phyloP scores from a whole-genome alignment of 1,284 basidiomycete species.

The Melanopsichium pennsylvanicum region DNA sequence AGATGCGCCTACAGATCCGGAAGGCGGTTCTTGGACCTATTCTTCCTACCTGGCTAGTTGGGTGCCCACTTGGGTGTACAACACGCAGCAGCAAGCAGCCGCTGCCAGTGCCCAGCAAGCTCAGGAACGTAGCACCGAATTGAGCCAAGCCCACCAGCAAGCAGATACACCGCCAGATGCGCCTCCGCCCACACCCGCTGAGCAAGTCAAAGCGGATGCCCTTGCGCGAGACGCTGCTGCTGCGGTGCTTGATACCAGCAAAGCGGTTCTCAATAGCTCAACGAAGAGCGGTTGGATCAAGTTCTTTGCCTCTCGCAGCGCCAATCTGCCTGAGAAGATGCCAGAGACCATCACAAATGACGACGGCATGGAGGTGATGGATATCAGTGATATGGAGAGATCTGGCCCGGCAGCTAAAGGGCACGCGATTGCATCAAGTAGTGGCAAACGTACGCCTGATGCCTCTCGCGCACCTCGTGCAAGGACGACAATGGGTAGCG shows the following conservation, averaged over 20 bases:
- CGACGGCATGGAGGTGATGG: conserved; percentile 59
- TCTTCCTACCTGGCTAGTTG: conserved; percentile 51
- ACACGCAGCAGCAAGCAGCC: conserved; percentile 30
- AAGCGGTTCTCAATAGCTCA: conserved; percentile 51
- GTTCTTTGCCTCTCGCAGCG: conserved; percentile 52
- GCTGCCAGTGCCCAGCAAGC: neutral
- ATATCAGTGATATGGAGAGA: conserved; percentile 41
- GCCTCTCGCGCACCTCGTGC: conserved; percentile 6
- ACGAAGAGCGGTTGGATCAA: conserved; percentile 55
- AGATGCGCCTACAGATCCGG: conserved; percentile 1
- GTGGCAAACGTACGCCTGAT: conserved; percentile 12
- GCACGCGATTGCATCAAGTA: conserved; percentile 2
- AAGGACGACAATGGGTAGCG: conserved; percentile 11
- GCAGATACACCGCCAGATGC: neutral
- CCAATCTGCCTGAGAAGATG: conserved; percentile 20
- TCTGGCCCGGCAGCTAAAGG: conserved; percentile 3
- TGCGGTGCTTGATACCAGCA: conserved; percentile 31
- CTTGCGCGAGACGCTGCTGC: conserved; percentile 40
- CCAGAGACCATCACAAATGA: conserved; percentile 24
- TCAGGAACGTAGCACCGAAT: neutral
- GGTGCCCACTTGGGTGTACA: conserved; percentile 47
- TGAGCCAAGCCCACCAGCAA: neutral
- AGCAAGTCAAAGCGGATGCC: conserved; percentile 60
- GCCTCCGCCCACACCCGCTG: conserved; percentile 48
- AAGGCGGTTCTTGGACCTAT: conserved; percentile 40